Evolutionary conservation across 108 stramenopile genomes (phyloP), one percentile per base, ranked within the genome.

Genomic region (Craspedostauros australis): DNA sequence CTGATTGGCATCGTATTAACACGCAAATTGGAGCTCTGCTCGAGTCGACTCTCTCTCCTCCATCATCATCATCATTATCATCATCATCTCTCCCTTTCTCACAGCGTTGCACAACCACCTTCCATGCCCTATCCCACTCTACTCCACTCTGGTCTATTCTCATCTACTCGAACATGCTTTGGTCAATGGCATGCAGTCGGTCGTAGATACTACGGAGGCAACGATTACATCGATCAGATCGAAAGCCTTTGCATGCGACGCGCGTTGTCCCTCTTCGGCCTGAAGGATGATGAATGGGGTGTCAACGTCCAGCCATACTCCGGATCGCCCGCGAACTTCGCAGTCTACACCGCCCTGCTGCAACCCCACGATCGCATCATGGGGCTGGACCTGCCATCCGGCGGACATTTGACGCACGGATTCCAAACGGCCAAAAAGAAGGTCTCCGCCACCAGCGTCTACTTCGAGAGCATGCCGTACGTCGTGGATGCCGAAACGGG

Each of bases 271-370:
- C 73, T 98, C 6, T 99, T 86, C 71, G 64, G 73, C 1, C 63
- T 98, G 7, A 67, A 94, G 44, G 43, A 79, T 3, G 63, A 77
- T 5, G 78, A 93, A 66, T 99, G 99, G 99, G 97, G 97, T 32
- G 96, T 99, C 26, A 99, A 99, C 72, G 99, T 99, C 19, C 90
- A 92, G 43, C 86, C 88, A 1, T 93, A 86, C 54, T 91, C 89
- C 25, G 98, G 99, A 36, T 94, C 91, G 20, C 99, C 99, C 7
- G 99, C 99, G 21, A 99, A 99, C 65, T 99, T 99, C 70, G 98
- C 96, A 1, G 93, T 86, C 2, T 99, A 98, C 77, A 99, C 98
- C 5, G 99, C 91, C 12, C 71, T 99, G 5, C 59, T 99, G 44
- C 53, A 76, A 32, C 99, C 99, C 6, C 98, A 99, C 60, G 99